These are phyloP conservation scores for Nepenthes alata DNA, from an alignment of 179 eudicot genomes.

Conservation along the genomic window DNA sequence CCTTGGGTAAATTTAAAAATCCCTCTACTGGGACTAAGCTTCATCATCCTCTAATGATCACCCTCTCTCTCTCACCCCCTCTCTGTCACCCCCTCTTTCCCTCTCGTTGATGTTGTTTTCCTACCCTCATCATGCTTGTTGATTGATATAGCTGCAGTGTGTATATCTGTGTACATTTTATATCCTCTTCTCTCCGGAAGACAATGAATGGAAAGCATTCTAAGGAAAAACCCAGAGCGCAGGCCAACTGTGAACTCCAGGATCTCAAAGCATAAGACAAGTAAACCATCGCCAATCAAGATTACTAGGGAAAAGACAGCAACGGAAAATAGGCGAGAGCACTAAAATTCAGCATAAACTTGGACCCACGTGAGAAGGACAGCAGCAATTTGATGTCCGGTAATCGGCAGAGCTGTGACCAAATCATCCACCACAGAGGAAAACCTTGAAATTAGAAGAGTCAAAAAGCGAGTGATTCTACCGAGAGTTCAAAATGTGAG, in stretches of 20 bases:
- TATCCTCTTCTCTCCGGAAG: conserved; percentile 36
- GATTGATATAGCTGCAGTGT: neutral
- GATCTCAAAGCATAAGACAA: conserved; percentile 43
- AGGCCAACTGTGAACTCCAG: conserved; percentile 80
- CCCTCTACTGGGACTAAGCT: no score
- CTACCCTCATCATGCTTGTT: no score
- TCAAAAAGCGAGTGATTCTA: conserved; percentile 35
- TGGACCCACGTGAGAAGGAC: conserved; percentile 24
- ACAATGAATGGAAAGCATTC: conserved; percentile 83
- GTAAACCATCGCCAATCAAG: conserved; percentile 31
- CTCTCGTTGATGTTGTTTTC: no score
- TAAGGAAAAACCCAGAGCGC: conserved; percentile 79
- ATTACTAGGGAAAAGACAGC: conserved; percentile 22
- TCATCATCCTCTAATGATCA: no score
- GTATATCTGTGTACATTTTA: neutral
- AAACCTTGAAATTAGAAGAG: conserved; percentile 71
- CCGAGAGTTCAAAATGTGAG: conserved; percentile 46
- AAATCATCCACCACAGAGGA: conserved; percentile 36
- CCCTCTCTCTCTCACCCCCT: no score
- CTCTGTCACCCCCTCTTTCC: no score
- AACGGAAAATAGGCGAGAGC: conserved; percentile 26
- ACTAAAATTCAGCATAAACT: conserved; percentile 17
- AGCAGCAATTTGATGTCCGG: conserved; percentile 9
- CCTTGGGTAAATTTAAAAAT: no score
- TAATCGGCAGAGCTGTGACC: conserved; percentile 23